These are phyloP conservation scores for Talaromyces borbonicus DNA, from an alignment of 495 filamentous ascomycete species.

Conservation along the genomic window DNA sequence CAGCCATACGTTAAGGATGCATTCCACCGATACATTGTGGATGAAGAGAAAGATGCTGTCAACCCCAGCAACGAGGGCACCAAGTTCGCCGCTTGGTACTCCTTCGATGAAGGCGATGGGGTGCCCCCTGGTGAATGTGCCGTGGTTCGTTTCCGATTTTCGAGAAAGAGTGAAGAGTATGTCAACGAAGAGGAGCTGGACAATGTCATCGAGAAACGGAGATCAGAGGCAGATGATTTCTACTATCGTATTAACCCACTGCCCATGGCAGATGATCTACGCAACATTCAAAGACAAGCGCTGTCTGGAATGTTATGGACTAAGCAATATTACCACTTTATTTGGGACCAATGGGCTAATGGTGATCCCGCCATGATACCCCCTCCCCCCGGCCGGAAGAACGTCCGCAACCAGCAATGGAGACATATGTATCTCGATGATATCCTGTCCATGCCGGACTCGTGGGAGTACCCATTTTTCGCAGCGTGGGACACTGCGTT, in stretches of 20 bases:
- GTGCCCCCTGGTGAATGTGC: slow-evolving; percentile 86
- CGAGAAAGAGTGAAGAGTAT: slow-evolving; percentile 59
- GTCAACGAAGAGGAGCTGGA: slow-evolving; percentile 90
- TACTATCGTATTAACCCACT: slow-evolving; percentile 88
- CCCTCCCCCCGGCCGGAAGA: slow-evolving; percentile 70
- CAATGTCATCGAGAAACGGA: slow-evolving; percentile 77
- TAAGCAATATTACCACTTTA: slow-evolving; percentile 92
- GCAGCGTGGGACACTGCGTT: slow-evolving; percentile 97
- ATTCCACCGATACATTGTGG: slow-evolving; percentile 81
- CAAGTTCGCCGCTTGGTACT: slow-evolving; percentile 85
- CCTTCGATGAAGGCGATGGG: slow-evolving; percentile 80
- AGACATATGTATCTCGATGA: slow-evolving; percentile 90
- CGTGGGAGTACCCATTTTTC: slow-evolving; percentile 98
- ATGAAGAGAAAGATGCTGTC: slow-evolving; percentile 65
- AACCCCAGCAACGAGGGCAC: slow-evolving; percentile 77
- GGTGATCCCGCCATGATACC: slow-evolving; percentile 66
- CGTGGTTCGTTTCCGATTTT: slow-evolving; percentile 86
- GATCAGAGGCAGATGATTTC: slow-evolving; percentile 87
- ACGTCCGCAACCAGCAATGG: slow-evolving; percentile 80
- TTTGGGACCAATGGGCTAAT: slow-evolving; percentile 96
- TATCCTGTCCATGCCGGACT: slow-evolving; percentile 93
- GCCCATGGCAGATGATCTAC: slow-evolving; percentile 87
- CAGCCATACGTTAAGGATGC: slow-evolving; percentile 88
- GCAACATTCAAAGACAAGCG: slow-evolving; percentile 91
- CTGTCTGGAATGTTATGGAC: slow-evolving; percentile 96